Evolutionary conservation across 2,329 filamentous ascomycete species (phyloP).

Genomic region (Fusarium sarcochroum): DNA sequence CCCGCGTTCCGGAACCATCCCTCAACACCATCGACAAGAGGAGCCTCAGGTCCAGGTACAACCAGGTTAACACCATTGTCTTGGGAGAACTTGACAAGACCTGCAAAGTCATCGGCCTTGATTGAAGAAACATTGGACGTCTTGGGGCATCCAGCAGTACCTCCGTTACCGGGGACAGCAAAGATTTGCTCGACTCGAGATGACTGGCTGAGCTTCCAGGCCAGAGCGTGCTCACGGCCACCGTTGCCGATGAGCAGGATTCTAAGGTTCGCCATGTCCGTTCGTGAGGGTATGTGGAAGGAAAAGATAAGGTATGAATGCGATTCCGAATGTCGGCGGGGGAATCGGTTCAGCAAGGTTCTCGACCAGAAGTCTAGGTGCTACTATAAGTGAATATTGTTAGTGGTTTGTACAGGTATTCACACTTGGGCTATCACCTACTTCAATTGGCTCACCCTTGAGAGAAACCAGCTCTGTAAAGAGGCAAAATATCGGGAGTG

Average conservation of each 20-base stretch:
- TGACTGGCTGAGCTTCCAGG: constrained; percentile 93
- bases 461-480: constrained; percentile 42
- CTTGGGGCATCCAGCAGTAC: constrained; percentile 80
- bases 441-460: constrained; percentile 38
- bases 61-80: constrained; percentile 83
- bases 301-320: constrained; percentile 23
- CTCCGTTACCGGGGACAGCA: constrained; percentile 85
- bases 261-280: constrained; percentile 63
- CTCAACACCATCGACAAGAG: constrained; percentile 92
- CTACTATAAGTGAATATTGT: constrained; percentile 11
- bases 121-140: constrained; percentile 79
- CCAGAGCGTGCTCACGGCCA: constrained; percentile 92
- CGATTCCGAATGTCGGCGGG: constrained; percentile 40
- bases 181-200: constrained; percentile 81
- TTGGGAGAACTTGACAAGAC: constrained; percentile 81
- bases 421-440: not conserved
- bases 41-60: constrained; percentile 91
- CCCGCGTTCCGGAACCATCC: constrained; percentile 82
- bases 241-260: constrained; percentile 94
- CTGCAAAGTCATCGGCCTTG: constrained; percentile 81
- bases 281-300: constrained; percentile 24
- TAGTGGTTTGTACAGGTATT: not conserved
- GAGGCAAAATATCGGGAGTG: constrained; percentile 32
- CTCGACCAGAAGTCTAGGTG: constrained; percentile 14
- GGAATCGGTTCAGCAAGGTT: constrained; percentile 25